Conservation (phyloP, 192 early-diverging fungal genomes). For the Coemansia sp. region DNA sequence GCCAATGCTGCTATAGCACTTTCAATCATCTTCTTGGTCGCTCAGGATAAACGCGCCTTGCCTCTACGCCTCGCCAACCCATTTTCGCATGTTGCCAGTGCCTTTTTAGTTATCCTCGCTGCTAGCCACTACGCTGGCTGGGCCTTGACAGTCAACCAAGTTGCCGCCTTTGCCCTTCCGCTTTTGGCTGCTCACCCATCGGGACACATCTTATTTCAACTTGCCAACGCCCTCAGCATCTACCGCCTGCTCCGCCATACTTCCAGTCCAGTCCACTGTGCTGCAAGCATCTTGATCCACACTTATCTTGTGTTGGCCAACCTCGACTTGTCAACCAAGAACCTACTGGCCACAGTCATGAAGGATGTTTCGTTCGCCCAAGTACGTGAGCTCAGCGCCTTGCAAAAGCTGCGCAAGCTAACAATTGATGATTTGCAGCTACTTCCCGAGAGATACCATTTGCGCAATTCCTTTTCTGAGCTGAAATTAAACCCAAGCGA, state of each 20-base stretch:
- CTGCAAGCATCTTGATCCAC: background rate
- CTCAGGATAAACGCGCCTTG: background rate
- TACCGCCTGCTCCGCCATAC: constrained; percentile 5
- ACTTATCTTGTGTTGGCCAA: constrained; percentile 8
- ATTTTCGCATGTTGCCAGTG: background rate
- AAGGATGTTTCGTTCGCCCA: constrained; percentile 7
- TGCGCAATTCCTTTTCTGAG: constrained; percentile 13
- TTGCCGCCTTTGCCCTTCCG: constrained; percentile 2
- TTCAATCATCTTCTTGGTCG: background rate
- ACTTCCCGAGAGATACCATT: constrained; percentile 21
- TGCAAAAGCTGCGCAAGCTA: constrained; percentile 18
- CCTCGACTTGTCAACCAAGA: constrained; percentile 12
- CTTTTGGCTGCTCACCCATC: background rate
- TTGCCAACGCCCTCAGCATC: constrained; percentile 13
- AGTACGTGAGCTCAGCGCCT: constrained; percentile 12
- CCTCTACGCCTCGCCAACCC: background rate
- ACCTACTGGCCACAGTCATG: background rate
- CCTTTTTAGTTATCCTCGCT: constrained; percentile 5
- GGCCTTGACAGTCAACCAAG: background rate
- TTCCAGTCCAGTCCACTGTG: background rate
- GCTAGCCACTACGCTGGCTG: constrained; percentile 1
- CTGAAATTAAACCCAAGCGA: constrained; percentile 27
- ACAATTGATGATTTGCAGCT: constrained; percentile 17
- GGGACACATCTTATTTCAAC: constrained; percentile 9
- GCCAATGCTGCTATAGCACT: background rate